Conservation (phyloP, 768 basidiomycete species). For the Lentinula aciculospora region DNA sequence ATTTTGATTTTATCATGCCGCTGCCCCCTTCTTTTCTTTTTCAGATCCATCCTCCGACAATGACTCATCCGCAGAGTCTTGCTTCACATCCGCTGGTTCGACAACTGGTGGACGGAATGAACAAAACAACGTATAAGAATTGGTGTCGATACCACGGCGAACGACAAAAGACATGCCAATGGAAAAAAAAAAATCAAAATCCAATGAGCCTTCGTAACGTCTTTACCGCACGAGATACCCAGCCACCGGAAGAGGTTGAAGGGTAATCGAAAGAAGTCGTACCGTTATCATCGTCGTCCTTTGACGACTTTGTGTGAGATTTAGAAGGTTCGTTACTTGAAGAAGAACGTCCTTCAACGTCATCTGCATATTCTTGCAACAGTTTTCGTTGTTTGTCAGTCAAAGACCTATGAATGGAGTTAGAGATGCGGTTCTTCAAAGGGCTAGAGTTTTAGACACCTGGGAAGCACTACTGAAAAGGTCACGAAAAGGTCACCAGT, state of each 20-base stretch:
- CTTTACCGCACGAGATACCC: constrained; percentile 68
- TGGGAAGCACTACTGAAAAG: constrained; percentile 84
- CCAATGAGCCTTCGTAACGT: constrained; percentile 65
- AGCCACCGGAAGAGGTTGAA: constrained; percentile 52
- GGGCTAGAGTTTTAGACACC: constrained; percentile 45
- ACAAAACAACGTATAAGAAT: not conserved
- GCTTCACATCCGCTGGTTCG: constrained; percentile 1
- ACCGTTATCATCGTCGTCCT: constrained; percentile 54
- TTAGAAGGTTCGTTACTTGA: constrained; percentile 13
- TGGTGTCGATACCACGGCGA: constrained; percentile 11
- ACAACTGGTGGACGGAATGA: constrained; percentile 4
- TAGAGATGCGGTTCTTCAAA: constrained; percentile 6
- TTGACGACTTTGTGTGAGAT: constrained; percentile 19
- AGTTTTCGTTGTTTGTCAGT: constrained; percentile 82
- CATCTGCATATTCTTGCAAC: constrained; percentile 86
- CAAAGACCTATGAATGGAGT: constrained; percentile 53
- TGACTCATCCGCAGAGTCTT: constrained; percentile 22
- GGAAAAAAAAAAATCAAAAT: constrained; percentile 56
- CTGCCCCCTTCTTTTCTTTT: constrained; percentile 45
- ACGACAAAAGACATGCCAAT: constrained; percentile 41
- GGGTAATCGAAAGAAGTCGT: constrained; percentile 62
- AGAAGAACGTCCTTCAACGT: constrained; percentile 67
- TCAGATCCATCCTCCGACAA: constrained; percentile 35
- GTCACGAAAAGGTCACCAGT: constrained; percentile 86
- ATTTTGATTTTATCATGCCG: constrained; percentile 27